phyloP scores from a whole-genome alignment of 2,329 filamentous ascomycete species.

The Fusarium irregulare region DNA sequence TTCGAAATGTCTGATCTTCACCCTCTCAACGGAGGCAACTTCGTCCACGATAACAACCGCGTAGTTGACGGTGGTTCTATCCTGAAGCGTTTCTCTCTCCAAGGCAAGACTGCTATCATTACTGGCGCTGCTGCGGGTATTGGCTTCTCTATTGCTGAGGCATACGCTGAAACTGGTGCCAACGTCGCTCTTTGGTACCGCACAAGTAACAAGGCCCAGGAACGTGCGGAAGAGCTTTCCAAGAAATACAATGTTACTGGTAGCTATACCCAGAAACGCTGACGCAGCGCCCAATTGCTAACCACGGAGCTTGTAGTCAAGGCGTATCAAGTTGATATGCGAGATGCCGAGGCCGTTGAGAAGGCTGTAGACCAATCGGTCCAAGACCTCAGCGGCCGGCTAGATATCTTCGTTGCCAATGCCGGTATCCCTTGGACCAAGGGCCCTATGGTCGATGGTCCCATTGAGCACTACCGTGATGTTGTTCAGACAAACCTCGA shows the following conservation, averaged over 20 bases:
- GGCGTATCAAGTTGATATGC: slow-evolving; percentile 70
- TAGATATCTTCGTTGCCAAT: slow-evolving; percentile 83
- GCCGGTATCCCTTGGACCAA: slow-evolving; percentile 79
- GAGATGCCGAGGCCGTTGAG: slow-evolving; percentile 61
- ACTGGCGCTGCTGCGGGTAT: slow-evolving; percentile 73
- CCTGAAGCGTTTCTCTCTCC: slow-evolving; percentile 66
- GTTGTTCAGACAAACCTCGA: slow-evolving; percentile 77
- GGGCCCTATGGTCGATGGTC: slow-evolving; percentile 72
- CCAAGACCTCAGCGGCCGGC: slow-evolving; percentile 74
- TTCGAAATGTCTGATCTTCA: slow-evolving; percentile 37
- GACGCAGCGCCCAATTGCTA: background rate
- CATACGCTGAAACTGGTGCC: slow-evolving; percentile 72
- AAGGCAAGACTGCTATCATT: slow-evolving; percentile 74
- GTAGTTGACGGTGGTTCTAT: slow-evolving; percentile 42
- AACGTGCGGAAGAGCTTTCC: slow-evolving; percentile 70
- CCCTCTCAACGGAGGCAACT: slow-evolving; percentile 44
- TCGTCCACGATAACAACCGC: slow-evolving; percentile 40
- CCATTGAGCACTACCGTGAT: slow-evolving; percentile 72
- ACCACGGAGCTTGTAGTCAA: slow-evolving; percentile 57
- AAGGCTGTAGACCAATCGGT: slow-evolving; percentile 62
- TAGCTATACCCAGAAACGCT: slow-evolving; percentile 47
- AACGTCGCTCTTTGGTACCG: slow-evolving; percentile 77
- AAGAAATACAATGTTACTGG: slow-evolving; percentile 72
- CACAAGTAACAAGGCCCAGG: slow-evolving; percentile 69
- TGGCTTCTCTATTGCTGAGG: slow-evolving; percentile 70